Evolutionary conservation across 2,329 filamentous ascomycete species (phyloP).

Genomic region (Aspergillus alliaceus): DNA sequence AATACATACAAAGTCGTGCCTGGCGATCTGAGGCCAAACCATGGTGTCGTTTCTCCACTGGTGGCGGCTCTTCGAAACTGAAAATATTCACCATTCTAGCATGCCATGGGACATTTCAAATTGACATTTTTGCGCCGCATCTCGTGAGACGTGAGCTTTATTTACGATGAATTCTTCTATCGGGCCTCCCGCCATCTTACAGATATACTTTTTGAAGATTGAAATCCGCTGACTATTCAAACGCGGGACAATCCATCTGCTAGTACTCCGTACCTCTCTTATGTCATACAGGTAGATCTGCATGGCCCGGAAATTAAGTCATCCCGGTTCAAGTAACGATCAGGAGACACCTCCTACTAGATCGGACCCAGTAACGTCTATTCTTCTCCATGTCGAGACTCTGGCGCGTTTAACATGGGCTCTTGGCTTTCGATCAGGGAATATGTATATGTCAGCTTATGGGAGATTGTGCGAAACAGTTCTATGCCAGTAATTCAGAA

Average conservation of each 20-base stretch:
- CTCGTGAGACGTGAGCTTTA: not conserved
- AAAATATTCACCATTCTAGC: not conserved
- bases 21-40: constrained; percentile 4
- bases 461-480: not conserved
- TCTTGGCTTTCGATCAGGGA: not conserved
- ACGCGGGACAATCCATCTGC: not conserved
- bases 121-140: not conserved
- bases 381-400: not conserved
- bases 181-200: not conserved
- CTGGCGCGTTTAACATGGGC: not conserved
- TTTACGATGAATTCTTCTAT: not conserved
- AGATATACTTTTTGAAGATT: too few relatives aligned
- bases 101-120: not conserved
- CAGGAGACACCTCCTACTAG: not conserved
- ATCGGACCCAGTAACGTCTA: not conserved
- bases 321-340: not conserved
- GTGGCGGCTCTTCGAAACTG: constrained; percentile 5
- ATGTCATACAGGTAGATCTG: constrained; percentile 6
- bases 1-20: constrained; percentile 4
- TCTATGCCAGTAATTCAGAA: not conserved
- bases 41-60: constrained; percentile 2
- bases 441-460: not conserved
- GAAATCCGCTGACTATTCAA: not conserved
- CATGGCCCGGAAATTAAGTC: constrained; percentile 12
- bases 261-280: too few relatives aligned